Evolutionary conservation across 768 basidiomycete species (phyloP).

Genomic region (Lactarius tabidus): DNA sequence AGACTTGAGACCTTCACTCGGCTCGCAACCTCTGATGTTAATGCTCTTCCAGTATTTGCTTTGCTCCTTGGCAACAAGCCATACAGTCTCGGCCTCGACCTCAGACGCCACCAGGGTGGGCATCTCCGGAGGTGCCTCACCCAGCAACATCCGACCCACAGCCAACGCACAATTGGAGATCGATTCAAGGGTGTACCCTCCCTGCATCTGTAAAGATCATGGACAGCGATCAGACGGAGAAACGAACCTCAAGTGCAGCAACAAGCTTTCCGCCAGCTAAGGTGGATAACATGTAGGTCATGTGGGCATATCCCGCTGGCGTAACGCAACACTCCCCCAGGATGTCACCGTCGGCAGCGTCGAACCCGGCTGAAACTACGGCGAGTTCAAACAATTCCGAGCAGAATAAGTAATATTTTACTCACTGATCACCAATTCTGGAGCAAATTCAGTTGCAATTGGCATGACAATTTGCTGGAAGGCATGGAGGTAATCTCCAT

Average conservation of each 20-base stretch:
- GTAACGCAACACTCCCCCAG: slow-evolving; percentile 89
- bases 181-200: slow-evolving; percentile 91
- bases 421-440: slow-evolving; percentile 93
- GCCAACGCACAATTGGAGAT: slow-evolving; percentile 85
- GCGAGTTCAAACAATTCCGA: background rate
- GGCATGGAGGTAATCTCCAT: slow-evolving; percentile 94
- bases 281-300: slow-evolving; percentile 94
- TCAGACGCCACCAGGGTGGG: slow-evolving; percentile 71
- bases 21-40: slow-evolving; percentile 77
- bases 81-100: slow-evolving; percentile 83
- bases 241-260: slow-evolving; percentile 84
- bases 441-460: slow-evolving; percentile 93
- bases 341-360: slow-evolving; percentile 90
- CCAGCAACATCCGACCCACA: slow-evolving; percentile 83
- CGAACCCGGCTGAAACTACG: slow-evolving; percentile 95
- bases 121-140: slow-evolving; percentile 77
- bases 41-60: slow-evolving; percentile 90
- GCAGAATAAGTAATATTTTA: slow-evolving; percentile 8
- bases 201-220: slow-evolving; percentile 45
- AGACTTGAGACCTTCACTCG: slow-evolving; percentile 57
- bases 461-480: slow-evolving; percentile 97
- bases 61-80: slow-evolving; percentile 82
- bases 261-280: slow-evolving; percentile 86
- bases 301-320: slow-evolving; percentile 93
- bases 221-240: background rate